Evolutionary conservation across 2,329 filamentous ascomycete species (phyloP), one percentile per base, ranked within the genome.

Genomic region (Pestalotiopsis sp.): DNA sequence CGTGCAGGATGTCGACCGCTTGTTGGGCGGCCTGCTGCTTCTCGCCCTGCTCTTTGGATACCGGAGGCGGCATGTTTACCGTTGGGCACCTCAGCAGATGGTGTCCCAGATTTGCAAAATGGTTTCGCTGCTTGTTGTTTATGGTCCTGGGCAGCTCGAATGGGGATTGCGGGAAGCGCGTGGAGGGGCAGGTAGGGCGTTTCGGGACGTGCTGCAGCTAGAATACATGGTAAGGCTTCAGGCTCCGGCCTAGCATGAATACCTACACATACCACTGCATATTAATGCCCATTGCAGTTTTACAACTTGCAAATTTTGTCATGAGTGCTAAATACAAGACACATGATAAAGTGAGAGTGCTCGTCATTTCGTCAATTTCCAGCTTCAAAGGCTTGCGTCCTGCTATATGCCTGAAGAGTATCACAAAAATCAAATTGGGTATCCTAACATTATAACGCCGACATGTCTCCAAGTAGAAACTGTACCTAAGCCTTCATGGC

Each of bases 11-110:
- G 78, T 94, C 92, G 71, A 96, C 92, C 65, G 92, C 93, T 77
- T 95, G 92, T 74, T 93, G 91, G 20, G 93, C 93, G 31, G 92
- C 92, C 73, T 88, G 88, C 79, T 93, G 91, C 80, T 93, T 94
- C 70, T 90, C 88, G 67, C 77, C 82, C 66, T 86, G 83, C 72
- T 90, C 73, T 36, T 68, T 58, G 27, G 64, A 58, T 5, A 64
- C 72, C 49, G 75, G 81, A 78, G 79, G 78, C 72, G 81, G 78
- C 78, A 80, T 81, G 7, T 71, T 79, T 39, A 4, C 6, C 57
- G 62, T 36, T 66, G 20, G 45, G 38, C 2, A 25, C 7, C 31
- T 58, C 66, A 13, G 31, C 13, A 6, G 25, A n/a, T 1, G 6
- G 60, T 38, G 31, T 23, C 13, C 31, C 4, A 14, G 59, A 14